Conservation (phyloP, 495 filamentous ascomycete genomes). For the Xylaria palmicola region DNA sequence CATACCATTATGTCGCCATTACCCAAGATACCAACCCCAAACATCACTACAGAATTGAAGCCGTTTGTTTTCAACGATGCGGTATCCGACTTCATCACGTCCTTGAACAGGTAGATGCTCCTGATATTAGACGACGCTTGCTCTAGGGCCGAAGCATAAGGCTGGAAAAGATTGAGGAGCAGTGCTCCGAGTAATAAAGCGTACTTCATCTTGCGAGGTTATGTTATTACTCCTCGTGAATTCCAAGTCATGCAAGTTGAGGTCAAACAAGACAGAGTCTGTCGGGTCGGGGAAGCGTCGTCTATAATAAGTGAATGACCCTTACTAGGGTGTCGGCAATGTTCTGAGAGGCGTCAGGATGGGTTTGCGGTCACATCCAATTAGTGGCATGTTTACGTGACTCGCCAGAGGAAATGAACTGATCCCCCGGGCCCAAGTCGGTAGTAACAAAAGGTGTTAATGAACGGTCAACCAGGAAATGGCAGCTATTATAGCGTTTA, state of each 20-base stretch:
- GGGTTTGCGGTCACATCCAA: too few species aligned
- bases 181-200: slow-evolving; percentile 18
- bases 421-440: background rate
- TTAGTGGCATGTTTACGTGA: too few species aligned
- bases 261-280: background rate
- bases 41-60: slow-evolving; percentile 43
- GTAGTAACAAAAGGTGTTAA: background rate
- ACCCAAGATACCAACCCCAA: slow-evolving; percentile 40
- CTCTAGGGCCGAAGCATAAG: slow-evolving; percentile 15
- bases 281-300: too few species aligned
- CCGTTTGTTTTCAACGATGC: slow-evolving; percentile 35
- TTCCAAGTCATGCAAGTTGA: background rate
- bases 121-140: slow-evolving; percentile 26
- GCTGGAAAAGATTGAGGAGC: slow-evolving; percentile 22
- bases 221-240: background rate
- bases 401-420: too few species aligned
- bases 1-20: slow-evolving; percentile 42
- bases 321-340: too few species aligned
- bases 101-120: slow-evolving; percentile 44
- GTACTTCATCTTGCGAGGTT: slow-evolving; percentile 15
- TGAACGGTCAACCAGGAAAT: background rate
- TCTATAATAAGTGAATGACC: too few species aligned
- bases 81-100: slow-evolving; percentile 45
- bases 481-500: background rate
- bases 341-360: too few species aligned